Base-by-base conservation (phyloP, 2,329 filamentous ascomycete genomes). In the Sporothrix pseudoabietina region DNA sequence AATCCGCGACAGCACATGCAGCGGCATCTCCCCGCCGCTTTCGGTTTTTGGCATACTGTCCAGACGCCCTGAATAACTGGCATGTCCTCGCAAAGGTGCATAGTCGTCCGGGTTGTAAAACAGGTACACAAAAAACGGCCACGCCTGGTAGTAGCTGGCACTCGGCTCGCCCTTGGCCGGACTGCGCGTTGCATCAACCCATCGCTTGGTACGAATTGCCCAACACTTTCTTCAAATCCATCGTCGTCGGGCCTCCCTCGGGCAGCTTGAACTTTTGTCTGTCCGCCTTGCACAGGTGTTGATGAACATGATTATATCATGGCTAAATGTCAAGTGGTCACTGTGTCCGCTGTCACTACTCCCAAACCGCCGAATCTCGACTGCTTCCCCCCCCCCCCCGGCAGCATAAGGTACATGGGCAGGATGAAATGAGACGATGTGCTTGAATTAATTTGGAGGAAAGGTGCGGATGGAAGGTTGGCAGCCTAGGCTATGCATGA, bases 71-170 rank as follows among this genome's bases (percentile, higher is more conserved):
- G 35, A 9, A 63, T 44, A 7, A 63, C 59, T n/a, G 30, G 32
- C 14, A 9, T 44, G 59, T 35, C 12, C 7, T 5, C 19, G 35
- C 8, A 44, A 10, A 0, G 32, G 35, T 35, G 35, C 59, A 10
- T 63, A 44, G 35, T 41, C 59, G 35, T 63, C 59, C 3, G 81
- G 85, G 77, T 87, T 87, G 75, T 84, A 82, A 54, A 83, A 82
- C 70, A 87, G 78, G 77, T 85, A 87, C 1, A 82, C 78, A 44
- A 87, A 77, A 75, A 87, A 85, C 0, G 85, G 85, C 84, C 84
- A 87, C 0, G 85, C 83, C 74, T 86, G 80, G 78, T 87, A 87
- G 77, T 86, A 84, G 78, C 87, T 87, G 14, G 82, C 85, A 12
- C 9, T 49, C 22, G 65, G 71, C 63, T 72, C 71, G 22, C 71